A percentile compares a stretch with the other conserved stretches of the same genome.
phyloP scores from a whole-genome alignment of 345 rosid genomes.

The Gossypium mustelinum region DNA sequence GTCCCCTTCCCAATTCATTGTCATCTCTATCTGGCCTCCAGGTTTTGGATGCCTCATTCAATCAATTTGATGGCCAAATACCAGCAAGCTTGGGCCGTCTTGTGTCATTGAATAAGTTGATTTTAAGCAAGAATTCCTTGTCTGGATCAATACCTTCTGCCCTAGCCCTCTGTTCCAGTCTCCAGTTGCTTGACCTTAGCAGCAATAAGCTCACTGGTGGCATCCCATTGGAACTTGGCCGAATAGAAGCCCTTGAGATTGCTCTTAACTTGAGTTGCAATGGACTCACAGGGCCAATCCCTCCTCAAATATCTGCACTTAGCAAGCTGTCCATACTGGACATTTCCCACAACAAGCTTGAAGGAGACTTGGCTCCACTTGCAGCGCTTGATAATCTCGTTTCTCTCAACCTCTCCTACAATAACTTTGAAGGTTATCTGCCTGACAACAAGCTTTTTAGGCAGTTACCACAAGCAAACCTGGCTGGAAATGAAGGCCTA shows the following conservation, averaged over 20 bases:
- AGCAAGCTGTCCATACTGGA: slow-evolving; percentile 79
- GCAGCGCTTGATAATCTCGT: slow-evolving; percentile 72
- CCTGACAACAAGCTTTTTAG: slow-evolving; percentile 84
- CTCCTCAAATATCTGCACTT: slow-evolving; percentile 61
- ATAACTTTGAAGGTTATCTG: slow-evolving; percentile 78
- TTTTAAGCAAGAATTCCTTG: slow-evolving; percentile 56
- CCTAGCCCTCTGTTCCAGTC: slow-evolving; percentile 67
- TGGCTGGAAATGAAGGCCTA: slow-evolving; percentile 59
- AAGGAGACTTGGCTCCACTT: slow-evolving; percentile 54
- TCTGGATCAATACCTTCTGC: slow-evolving; percentile 71
- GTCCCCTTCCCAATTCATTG: slow-evolving; percentile 57
- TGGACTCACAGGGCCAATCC: slow-evolving; percentile 68
- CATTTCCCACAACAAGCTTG: slow-evolving; percentile 77
- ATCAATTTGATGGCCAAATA: slow-evolving; percentile 53
- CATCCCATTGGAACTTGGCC: slow-evolving; percentile 69
- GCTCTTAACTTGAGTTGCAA: slow-evolving; percentile 88
- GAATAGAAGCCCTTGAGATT: slow-evolving; percentile 72
- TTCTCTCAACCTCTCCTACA: slow-evolving; percentile 73
- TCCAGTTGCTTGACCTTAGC: slow-evolving; percentile 86
- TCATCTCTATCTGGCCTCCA: slow-evolving; percentile 65
- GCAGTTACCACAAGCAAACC: slow-evolving; percentile 47
- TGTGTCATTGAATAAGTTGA: slow-evolving; percentile 59
- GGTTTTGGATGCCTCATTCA: slow-evolving; percentile 68
- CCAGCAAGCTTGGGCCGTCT: slow-evolving; percentile 75
- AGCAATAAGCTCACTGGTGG: slow-evolving; percentile 66